phyloP scores from a whole-genome alignment of 2,329 filamentous ascomycete genomes.

The Thelonectria discophora region DNA sequence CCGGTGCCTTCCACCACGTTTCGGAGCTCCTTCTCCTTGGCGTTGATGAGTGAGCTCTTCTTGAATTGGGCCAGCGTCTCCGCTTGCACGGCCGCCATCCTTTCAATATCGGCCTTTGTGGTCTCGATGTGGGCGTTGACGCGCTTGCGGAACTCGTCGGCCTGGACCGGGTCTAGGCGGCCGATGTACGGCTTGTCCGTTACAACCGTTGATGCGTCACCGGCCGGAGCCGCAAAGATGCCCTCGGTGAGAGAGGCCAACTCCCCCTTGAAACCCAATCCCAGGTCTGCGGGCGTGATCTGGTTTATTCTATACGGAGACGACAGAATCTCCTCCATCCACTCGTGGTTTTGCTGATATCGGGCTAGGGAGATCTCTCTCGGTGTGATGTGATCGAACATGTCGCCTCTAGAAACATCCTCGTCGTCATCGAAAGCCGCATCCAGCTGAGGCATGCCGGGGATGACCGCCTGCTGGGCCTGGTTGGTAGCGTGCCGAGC shows the following conservation, averaged over 20 bases:
- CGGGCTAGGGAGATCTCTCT: slow-evolving; percentile 87
- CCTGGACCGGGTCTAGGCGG: slow-evolving; percentile 76
- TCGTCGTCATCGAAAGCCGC: slow-evolving; percentile 82
- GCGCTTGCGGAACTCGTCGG: slow-evolving; percentile 84
- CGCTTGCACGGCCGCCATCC: slow-evolving; percentile 82
- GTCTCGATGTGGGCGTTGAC: slow-evolving; percentile 76
- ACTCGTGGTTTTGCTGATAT: slow-evolving; percentile 95
- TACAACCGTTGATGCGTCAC: slow-evolving; percentile 55
- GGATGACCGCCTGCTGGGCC: slow-evolving; percentile 49
- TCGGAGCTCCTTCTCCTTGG: slow-evolving; percentile 80
- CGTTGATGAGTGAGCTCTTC: slow-evolving; percentile 72
- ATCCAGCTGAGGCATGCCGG: slow-evolving; percentile 52
- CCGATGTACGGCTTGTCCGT: slow-evolving; percentile 67
- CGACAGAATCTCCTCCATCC: slow-evolving; percentile 97
- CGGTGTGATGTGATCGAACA: slow-evolving; percentile 89
- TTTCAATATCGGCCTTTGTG: slow-evolving; percentile 83
- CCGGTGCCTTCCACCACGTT: slow-evolving; percentile 68
- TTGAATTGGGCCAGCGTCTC: slow-evolving; percentile 79
- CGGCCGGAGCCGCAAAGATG: slow-evolving; percentile 75
- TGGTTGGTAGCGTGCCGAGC: slow-evolving; percentile 57
- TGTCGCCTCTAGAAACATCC: slow-evolving; percentile 84
- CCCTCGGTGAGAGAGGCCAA: slow-evolving; percentile 83
- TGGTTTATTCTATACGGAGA: slow-evolving; percentile 88
- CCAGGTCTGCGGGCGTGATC: slow-evolving; percentile 87
- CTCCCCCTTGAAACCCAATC: slow-evolving; percentile 84